phyloP scores from a whole-genome alignment of 1,284 basidiomycete species.

The Baeospora myosura region DNA sequence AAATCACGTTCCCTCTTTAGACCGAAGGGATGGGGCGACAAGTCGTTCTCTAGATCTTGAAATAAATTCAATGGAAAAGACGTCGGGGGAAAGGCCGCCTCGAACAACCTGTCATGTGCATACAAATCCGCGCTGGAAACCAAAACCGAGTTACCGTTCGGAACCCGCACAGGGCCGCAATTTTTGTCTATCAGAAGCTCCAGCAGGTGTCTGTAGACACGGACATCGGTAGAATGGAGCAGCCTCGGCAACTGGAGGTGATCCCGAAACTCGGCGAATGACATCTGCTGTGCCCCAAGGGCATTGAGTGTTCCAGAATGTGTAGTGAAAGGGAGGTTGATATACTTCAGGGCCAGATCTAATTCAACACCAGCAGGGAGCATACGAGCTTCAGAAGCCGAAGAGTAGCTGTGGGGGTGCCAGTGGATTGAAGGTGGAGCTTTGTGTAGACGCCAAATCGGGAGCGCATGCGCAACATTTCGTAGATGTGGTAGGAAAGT shows the following conservation, averaged over 20 bases:
- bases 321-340: no score
- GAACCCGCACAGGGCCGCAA: background rate
- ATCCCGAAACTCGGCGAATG: no score
- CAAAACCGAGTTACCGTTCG: background rate
- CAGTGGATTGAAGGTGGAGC: no score
- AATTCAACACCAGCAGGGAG: no score
- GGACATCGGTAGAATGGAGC: background rate
- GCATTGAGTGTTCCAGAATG: no score
- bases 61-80: background rate
- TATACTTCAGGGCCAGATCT: no score
- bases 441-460: no score
- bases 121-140: background rate
- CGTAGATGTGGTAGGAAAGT: no score
- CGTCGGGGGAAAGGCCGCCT: background rate
- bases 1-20: conserved; percentile 22
- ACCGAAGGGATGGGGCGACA: conserved; percentile 22
- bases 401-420: no score
- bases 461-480: background rate
- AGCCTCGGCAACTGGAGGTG: no score
- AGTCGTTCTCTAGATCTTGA: conserved; percentile 4
- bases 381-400: no score
- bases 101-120: conserved; percentile 1
- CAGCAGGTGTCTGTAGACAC: background rate
- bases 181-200: background rate
- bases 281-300: no score